Base-by-base conservation (phyloP, 1,284 basidiomycete species). In the Ustilago loliicola region DNA sequence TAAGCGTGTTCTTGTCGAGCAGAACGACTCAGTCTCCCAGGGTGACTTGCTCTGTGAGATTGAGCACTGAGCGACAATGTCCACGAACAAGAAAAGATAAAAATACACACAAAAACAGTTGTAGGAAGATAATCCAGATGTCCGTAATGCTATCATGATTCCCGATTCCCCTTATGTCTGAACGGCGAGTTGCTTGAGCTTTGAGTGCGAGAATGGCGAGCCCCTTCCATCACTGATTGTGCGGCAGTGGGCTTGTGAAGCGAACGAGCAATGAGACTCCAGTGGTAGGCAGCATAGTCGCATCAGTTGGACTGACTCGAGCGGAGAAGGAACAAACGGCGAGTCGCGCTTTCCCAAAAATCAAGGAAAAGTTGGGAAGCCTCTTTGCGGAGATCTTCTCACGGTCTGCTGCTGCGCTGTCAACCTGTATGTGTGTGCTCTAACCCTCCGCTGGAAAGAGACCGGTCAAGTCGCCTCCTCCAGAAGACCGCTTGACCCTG, bases 1-100 rank as follows among this genome's bases (percentile, higher is more conserved):
- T 88, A 94, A 94, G 89, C 92, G 95, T 54, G 94, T 99, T 51
- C 90, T 92, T 60, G 94, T 98, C 63, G 90, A 66, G 36, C 68
- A 69, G 53, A 79, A 93, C 81, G 94, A 94, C 87, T 94, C 93
- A 23, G 92, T 96, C 88, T 92, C 92, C 86, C 92, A 94, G 86
- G 93, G 94, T 62, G 94, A 96, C 87, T 89, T 96, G 82, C 91
- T 92, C 45, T 91, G 92, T 77, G 94, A 95, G 87, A 66, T 77
- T 40, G 72, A 75, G 63, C 67, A 75, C 67, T 70, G 36, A 34
- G 8, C n/a, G 25, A 47, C n/a, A 61, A 47, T 40, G 13, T 23
- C 25, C 57, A 58, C 29, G 32, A 42, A 55, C 6, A 50, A 23
- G 61, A 60, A 54, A 29, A 63, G 47, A 30, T 65, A 53, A 51